Percentiles rank a stretch among this genome's conserved stretches.
Evolutionary conservation across 2,329 filamentous ascomycete species (phyloP).

Genomic region (Trichoderma aggressivum): DNA sequence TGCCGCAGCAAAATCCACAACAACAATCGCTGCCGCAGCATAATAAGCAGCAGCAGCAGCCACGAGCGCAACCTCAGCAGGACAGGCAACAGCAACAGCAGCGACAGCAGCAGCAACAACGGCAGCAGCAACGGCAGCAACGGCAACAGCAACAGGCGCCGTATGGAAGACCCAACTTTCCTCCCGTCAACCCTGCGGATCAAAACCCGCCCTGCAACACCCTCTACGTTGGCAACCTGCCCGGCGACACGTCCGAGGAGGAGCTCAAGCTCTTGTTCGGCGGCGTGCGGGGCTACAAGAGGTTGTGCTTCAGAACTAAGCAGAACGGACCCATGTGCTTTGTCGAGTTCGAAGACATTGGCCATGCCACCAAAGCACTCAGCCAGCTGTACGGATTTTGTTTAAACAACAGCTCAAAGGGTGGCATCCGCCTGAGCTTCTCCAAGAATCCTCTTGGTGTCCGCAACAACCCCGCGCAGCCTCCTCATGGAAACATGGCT

Average conservation of each 20-base stretch:
- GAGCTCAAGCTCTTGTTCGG: conserved; percentile 92
- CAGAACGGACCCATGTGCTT: conserved; percentile 98
- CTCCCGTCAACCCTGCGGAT: conserved; percentile 88
- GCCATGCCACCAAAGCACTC: conserved; percentile 86
- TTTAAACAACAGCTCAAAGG: conserved; percentile 88
- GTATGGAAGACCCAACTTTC: conserved; percentile 62
- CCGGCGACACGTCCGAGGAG: conserved; percentile 88
- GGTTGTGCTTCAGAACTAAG: conserved; percentile 92
- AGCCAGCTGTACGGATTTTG: conserved; percentile 84
- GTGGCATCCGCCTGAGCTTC: conserved; percentile 91
- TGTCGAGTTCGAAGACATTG: conserved; percentile 93
- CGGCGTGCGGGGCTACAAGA: conserved; percentile 90
- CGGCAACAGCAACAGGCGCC: conserved; percentile 39
- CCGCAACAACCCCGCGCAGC: conserved; percentile 51
- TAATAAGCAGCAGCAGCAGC: neutral
- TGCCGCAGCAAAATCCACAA: neutral
- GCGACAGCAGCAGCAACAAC: conserved; percentile 28
- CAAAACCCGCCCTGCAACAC: conserved; percentile 98
- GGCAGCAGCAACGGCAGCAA: conserved; percentile 23
- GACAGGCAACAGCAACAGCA: conserved; percentile 23
- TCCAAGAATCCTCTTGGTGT: conserved; percentile 97
- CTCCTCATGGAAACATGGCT: conserved; percentile 41
- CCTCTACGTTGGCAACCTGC: conserved; percentile 94
- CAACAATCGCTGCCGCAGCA: neutral
- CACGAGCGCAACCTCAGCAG: conserved; percentile 17